Evolutionary conservation across 2,329 filamentous ascomycete genomes (phyloP).

Genomic region (Hysterium pulicare): DNA sequence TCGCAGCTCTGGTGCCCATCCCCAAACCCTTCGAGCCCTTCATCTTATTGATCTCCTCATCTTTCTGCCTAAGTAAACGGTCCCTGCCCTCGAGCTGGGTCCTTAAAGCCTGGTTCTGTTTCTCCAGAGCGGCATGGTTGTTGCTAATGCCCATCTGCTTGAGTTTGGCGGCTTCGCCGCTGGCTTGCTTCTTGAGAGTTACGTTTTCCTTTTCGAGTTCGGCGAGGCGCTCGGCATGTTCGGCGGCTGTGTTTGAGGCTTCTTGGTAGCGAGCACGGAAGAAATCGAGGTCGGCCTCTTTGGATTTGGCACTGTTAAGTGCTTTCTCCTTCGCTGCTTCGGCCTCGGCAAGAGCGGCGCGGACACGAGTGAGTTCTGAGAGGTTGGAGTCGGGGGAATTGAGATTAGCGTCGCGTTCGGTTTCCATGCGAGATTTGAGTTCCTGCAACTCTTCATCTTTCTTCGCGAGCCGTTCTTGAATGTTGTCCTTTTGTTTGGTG

Average conservation of each 20-base stretch:
- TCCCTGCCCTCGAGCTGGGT: slow-evolving; percentile 14
- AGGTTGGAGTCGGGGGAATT: slow-evolving; percentile 13
- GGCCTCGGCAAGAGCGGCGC: slow-evolving; percentile 17
- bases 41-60: slow-evolving; percentile 20
- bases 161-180: slow-evolving; percentile 15
- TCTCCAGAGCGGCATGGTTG: slow-evolving; percentile 8
- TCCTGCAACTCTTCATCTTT: slow-evolving; percentile 13
- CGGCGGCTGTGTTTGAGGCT: slow-evolving; percentile 13
- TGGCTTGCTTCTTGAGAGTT: slow-evolving; percentile 16
- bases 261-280: slow-evolving; percentile 54
- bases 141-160: slow-evolving; percentile 17
- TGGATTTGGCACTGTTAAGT: slow-evolving; percentile 28
- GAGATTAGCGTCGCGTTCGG: slow-evolving; percentile 16
- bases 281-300: slow-evolving; percentile 53
- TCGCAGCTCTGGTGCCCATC: slow-evolving; percentile 26
- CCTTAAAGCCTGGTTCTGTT: slow-evolving; percentile 8
- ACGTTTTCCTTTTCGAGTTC: slow-evolving; percentile 14
- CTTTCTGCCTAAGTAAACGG: slow-evolving; percentile 14
- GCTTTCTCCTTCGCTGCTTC: slow-evolving; percentile 13
- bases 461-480: slow-evolving; percentile 17
- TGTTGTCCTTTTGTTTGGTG: slow-evolving; percentile 12
- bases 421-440: slow-evolving; percentile 15
- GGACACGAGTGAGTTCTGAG: slow-evolving; percentile 20
- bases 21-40: slow-evolving; percentile 20
- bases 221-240: slow-evolving; percentile 9